Evolutionary conservation across 805 yeast genomes (phyloP), one percentile per base, ranked within the genome.

Genomic region (Candida nanaspora): DNA sequence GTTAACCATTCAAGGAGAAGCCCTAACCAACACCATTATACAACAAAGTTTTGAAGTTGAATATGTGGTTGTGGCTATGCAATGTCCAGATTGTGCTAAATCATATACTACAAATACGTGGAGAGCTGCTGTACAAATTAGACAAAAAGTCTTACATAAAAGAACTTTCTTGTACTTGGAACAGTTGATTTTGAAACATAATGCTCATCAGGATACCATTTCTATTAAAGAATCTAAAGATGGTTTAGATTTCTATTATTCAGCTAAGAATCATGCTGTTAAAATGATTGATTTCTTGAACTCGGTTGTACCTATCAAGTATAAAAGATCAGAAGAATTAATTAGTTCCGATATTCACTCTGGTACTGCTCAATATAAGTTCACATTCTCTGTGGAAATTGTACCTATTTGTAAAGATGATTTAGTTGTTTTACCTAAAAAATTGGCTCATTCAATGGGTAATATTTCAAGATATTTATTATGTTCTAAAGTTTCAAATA

Each of bases 81-180:
- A 93, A 70, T 93, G 99, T 72, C 82, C 96, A 3, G 98, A 91
- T 66, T 93, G 99, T 78, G 98, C 98, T 41, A 89, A 87, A 63
- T 84, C 96, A 1, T 93, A 83, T 57, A 93, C 99, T 26, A 84
- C 94, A 22, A 87, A 93, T 63, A 94, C 98, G 4, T 93, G 98
- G 98, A 83, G 93, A 64, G 97, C 99, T 26, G 79, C 91, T 23
- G 95, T 94, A 29, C 99, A 93, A 69, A 84, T 94, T 53, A 82
- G 99, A 68, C 99, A 93, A 66, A 93, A 94, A 61, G 98, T 93
- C 29, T 78, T 86, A 15, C 98, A 93, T 65, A 93, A 93, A 68
- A 82, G 96, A 73, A 93, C 99, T 8, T 91, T 93, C 62, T 75
- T 91, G 61, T 93, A 86, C 57, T 76, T 93, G 53, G 99, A 93